Evolutionary conservation across 2,329 filamentous ascomycete genomes (phyloP), one percentile per base, ranked within the genome.

Genomic region (Apiospora pterosperma): DNA sequence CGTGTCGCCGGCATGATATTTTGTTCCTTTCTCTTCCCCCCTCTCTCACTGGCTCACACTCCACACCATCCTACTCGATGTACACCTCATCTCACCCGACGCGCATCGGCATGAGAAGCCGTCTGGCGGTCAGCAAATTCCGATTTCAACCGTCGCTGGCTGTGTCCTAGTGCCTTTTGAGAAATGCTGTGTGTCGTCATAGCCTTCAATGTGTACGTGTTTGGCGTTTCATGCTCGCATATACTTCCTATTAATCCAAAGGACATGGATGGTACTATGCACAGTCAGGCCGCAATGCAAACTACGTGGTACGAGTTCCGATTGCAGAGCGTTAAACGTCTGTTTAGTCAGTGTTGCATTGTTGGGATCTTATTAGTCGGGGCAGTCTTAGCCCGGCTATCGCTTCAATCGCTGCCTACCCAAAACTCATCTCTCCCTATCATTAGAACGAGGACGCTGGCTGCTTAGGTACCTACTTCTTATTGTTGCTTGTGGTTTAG

Each of bases 281-380:
- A 55, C n/a, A n/a, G n/a, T 34, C 25, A 25, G 16, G 12, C 48
- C n/a, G 28, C 28, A 34, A n/a, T 34, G 28, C 28, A 34, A n/a
- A 23, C 4, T 19, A 10, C 8, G 21, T 48, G 28, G 21, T 48
- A 19, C n/a, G 28, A 52, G 41, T 52, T n/a, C n/a, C 23, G n/a
- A 55, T 55, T 11, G 48, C 48, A 55, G 48, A 41, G 16, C 48
- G 48, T 55, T 55, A 34, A 34, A 55, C 28, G 59, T 41, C 58
- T 23, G 34, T 36, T 60, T 61, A 61, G 59, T 61, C 23, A 61
- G 59, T 31, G 59, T 61, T 41, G 59, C 59, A 61, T 61, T 23
- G 59, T 61, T 41, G 23, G 59, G 36, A 31, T 31, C 36, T 39
- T 31, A 11, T 34, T 55, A 21, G 48, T 34, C n/a, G 48, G 48